Percentiles rank a stretch among this genome's conserved stretches.
Evolutionary conservation across 805 yeast species (phyloP).

Genomic region (Priceomyces medius): DNA sequence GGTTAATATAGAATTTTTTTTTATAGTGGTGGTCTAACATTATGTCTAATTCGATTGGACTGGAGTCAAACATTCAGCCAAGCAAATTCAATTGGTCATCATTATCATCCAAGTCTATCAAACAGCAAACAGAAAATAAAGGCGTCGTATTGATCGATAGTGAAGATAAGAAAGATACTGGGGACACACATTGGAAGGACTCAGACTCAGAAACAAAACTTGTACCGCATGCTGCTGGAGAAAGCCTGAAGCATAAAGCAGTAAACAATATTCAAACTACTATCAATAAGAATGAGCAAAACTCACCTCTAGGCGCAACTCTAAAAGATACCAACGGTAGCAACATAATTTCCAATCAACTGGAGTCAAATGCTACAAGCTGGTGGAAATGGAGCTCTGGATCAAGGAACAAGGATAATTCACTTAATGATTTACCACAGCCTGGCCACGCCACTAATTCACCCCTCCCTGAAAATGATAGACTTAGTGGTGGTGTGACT

Average conservation of each 20-base stretch:
- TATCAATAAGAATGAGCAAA: background rate
- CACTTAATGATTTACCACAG: too few species aligned
- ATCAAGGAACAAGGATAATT: background rate
- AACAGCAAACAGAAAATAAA: conserved; percentile 1
- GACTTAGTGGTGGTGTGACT: too few species aligned
- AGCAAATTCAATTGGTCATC: conserved; percentile 4
- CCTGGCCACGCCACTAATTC: too few species aligned
- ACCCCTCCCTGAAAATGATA: too few species aligned
- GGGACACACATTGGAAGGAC: background rate
- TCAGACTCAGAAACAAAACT: background rate
- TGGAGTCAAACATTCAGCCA: background rate
- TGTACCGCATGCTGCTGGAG: background rate
- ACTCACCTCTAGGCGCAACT: background rate
- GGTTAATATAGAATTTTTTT: background rate
- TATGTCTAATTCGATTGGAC: conserved; percentile 3
- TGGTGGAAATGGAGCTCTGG: background rate
- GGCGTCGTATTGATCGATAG: background rate
- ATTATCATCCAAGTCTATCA: background rate
- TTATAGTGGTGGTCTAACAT: background rate
- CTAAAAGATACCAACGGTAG: background rate
- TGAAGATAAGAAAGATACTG: background rate
- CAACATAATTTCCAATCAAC: background rate
- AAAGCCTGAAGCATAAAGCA: background rate
- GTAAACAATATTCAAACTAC: background rate
- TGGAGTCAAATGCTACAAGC: background rate